Conservation (phyloP, 345 rosid species). For the Erucastrum elatum region DNA sequence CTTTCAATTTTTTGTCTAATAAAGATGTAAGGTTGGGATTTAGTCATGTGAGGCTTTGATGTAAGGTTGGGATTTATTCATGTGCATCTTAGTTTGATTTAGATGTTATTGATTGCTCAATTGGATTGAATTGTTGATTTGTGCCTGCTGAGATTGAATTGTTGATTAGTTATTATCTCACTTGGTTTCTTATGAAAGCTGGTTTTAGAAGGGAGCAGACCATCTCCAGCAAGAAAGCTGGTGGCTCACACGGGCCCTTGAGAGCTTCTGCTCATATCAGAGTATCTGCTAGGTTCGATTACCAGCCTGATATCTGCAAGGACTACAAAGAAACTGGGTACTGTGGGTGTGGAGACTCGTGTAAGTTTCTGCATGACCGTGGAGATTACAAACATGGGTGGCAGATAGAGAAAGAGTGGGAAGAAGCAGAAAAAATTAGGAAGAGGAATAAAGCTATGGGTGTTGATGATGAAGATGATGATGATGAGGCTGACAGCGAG, state of each 20-base stretch:
- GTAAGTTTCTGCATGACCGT: slow-evolving; percentile 90
- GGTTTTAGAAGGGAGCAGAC: slow-evolving; percentile 92
- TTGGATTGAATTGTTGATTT: too few relatives aligned
- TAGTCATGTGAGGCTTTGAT: too few relatives aligned
- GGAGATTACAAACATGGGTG: slow-evolving; percentile 93
- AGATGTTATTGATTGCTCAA: too few relatives aligned
- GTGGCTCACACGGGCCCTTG: slow-evolving; percentile 87
- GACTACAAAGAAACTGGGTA: slow-evolving; percentile 95
- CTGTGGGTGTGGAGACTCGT: slow-evolving; percentile 90
- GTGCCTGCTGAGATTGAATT: too few relatives aligned
- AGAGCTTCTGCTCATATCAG: slow-evolving; percentile 94
- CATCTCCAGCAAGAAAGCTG: slow-evolving; percentile 86
- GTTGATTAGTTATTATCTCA: too few relatives aligned
- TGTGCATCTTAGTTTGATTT: too few relatives aligned
- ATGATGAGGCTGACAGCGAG: slow-evolving; percentile 41
- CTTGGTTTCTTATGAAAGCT: too few relatives aligned
- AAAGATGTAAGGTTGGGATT: too few relatives aligned
- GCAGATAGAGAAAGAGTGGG: slow-evolving; percentile 93
- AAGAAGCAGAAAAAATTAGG: slow-evolving; percentile 81
- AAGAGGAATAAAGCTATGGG: slow-evolving; percentile 77
- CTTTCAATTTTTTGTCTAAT: too few relatives aligned
- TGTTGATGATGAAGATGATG: slow-evolving; percentile 52
- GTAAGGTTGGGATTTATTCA: too few relatives aligned
- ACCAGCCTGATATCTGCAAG: slow-evolving; percentile 88
- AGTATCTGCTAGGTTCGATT: slow-evolving; percentile 87